phyloP scores from a whole-genome alignment of 306 rosid genomes.

The Trifolium subterraneum region DNA sequence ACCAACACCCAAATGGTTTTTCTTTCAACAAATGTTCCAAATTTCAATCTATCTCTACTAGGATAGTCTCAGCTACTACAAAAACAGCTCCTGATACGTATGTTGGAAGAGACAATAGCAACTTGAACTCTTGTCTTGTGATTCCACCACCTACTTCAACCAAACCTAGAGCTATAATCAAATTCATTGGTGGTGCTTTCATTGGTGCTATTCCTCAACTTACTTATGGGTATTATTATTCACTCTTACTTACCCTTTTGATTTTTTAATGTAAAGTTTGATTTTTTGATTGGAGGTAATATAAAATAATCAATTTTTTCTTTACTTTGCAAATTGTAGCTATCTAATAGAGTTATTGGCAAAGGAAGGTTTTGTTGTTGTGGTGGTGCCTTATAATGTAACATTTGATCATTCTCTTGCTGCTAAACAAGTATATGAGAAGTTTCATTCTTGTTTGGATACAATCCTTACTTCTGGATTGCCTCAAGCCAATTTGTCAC shows the following conservation, averaged over 20 bases:
- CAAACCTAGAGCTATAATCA: conserved; percentile 82
- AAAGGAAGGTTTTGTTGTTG: conserved; percentile 75
- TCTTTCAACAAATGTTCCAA: conserved; percentile 31
- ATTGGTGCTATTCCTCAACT: conserved; percentile 95
- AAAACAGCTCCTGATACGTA: conserved; percentile 49
- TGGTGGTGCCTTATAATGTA: conserved; percentile 87
- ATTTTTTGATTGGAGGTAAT: conserved; percentile 12
- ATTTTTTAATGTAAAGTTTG: conserved; percentile 11
- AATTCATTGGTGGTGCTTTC: conserved; percentile 95
- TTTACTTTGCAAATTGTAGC: conserved; percentile 52
- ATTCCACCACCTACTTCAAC: conserved; percentile 69
- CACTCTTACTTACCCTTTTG: conserved; percentile 9
- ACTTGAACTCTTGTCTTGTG: conserved; percentile 69
- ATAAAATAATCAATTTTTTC: conserved; percentile 1
- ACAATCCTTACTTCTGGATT: conserved; percentile 68
- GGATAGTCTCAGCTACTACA: conserved; percentile 41
- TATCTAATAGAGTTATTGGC: conserved; percentile 77
- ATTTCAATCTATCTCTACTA: conserved; percentile 26
- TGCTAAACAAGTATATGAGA: conserved; percentile 76
- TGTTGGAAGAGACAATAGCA: conserved; percentile 43
- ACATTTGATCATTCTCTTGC: conserved; percentile 86
- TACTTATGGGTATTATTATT: conserved; percentile 67
- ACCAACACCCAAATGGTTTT: conserved; percentile 15
- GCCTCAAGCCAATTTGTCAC: conserved; percentile 64
- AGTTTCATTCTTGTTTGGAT: conserved; percentile 74